Percentiles rank a stretch among this genome's conserved stretches.
phyloP scores from a whole-genome alignment of 2,329 filamentous ascomycete genomes.

The Cercospora sp. region DNA sequence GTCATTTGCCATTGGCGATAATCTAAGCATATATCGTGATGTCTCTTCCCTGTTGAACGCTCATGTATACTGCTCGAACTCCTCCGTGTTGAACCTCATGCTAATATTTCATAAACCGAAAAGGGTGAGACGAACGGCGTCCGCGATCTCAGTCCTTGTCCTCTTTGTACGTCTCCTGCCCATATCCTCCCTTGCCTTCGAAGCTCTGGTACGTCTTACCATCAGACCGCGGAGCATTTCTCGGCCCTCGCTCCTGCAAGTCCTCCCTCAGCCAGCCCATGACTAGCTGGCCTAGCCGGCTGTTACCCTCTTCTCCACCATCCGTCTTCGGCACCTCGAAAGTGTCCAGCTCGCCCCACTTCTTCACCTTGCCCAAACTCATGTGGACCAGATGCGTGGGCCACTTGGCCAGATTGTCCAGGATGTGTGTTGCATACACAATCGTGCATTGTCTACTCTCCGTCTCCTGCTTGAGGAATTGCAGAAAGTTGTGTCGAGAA shows the following conservation, averaged over 20 bases:
- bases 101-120: neutral
- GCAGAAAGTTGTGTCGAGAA: constrained; percentile 78
- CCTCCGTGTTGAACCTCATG: neutral
- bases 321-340: constrained; percentile 63
- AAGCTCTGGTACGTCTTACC: constrained; percentile 64
- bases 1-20: neutral
- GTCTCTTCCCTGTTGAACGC: neutral
- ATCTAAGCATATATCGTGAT: neutral
- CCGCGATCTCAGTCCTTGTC: neutral
- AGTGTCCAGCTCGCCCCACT: constrained; percentile 73
- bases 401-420: constrained; percentile 94
- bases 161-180: constrained; percentile 52
- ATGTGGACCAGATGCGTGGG: constrained; percentile 95
- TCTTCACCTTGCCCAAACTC: constrained; percentile 83
- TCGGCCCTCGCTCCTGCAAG: constrained; percentile 73
- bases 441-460: constrained; percentile 80
- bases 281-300: constrained; percentile 81
- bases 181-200: constrained; percentile 65
- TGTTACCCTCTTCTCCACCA: constrained; percentile 65
- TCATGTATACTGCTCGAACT: neutral
- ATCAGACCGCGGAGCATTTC: constrained; percentile 62
- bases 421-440: constrained; percentile 95
- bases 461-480: constrained; percentile 84
- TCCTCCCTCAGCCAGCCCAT: constrained; percentile 84
- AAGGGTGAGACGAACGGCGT: neutral